Evolutionary conservation across 208 protist species (phyloP), one percentile per base, ranked within the genome.

Genomic region (Trypanosoma mega): DNA sequence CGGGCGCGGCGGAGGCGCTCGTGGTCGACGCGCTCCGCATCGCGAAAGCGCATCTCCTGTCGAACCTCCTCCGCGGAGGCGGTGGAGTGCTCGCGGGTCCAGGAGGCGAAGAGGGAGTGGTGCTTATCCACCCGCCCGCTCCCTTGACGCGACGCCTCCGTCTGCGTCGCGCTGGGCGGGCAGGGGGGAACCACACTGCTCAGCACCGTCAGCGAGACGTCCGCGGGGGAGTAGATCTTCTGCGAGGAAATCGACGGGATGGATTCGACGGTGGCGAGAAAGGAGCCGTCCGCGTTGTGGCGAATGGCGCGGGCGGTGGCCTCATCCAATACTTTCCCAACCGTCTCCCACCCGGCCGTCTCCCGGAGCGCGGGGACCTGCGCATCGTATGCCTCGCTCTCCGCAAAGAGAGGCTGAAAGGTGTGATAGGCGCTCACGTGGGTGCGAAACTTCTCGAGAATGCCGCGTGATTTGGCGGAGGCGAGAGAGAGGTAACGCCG

Each of bases 391-490:
- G 56, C 52, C 41, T 66, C 63, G 55, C 72, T 74, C 20, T 65
- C 55, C 0, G 69, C 66, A 31, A 89, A 63, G 33, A 79, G 49
- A 1, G 85, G 75, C 30, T 81, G 59, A 72, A 89, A 92, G 6
- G 76, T 87, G 23, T 72, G 58, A 57, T 93, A 93, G 33, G 64
- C 63, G 50, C 77, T 72, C 57, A 93, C 62, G 1, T 81, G 79
- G 11, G 63, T 37, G 0, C 76, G 9, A 45, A 93, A 76, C 30
- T 74, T 58, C 5, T 90, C 53, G 16, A 87, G 30, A 11, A 77
- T 58, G 0, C 62, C 36, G 30, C 75, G 62, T 8, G 63, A 60
- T 36, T 60, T 81, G 3, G 46, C 68, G 6, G 63, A 39, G 8
- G 77, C 83, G 31, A 55, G 50, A n/a, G 59, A 44, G 48, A 80